Evolutionary conservation across 2,329 filamentous ascomycete genomes (phyloP).

Genomic region (Neopestalotiopsis sp.): DNA sequence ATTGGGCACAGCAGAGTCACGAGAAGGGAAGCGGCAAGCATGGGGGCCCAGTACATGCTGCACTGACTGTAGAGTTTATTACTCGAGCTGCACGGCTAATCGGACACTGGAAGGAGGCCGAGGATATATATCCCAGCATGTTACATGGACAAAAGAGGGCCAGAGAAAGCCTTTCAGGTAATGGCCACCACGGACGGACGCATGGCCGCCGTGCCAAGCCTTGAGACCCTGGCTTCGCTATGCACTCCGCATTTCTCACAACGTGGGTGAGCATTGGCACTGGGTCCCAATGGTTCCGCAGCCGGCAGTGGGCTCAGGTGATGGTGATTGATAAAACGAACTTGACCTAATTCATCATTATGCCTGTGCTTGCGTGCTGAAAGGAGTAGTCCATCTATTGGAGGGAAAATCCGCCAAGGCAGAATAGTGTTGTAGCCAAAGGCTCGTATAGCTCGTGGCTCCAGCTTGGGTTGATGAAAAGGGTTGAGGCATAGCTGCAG

Average conservation of each 20-base stretch:
- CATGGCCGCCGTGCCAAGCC: conserved; percentile 5
- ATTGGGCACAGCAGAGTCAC: neutral
- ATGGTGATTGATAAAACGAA: neutral
- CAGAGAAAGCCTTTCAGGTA: neutral
- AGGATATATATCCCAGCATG: neutral
- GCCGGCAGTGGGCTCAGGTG: conserved; percentile 7
- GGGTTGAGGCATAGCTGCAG: neutral
- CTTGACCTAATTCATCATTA: conserved; percentile 1
- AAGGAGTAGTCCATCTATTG: conserved; percentile 4
- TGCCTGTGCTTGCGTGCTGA: neutral
- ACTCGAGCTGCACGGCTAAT: neutral
- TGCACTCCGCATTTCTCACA: conserved; percentile 14
- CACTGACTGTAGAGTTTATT: neutral
- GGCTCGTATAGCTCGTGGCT: neutral
- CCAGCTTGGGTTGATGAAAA: neutral
- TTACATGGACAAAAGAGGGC: too few species aligned
- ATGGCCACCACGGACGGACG: conserved; percentile 2
- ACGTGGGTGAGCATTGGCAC: neutral
- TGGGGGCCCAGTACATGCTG: neutral
- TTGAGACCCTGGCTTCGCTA: conserved; percentile 3
- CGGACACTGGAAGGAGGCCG: neutral
- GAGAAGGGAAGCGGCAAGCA: neutral
- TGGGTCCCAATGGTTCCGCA: neutral
- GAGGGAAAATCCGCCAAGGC: conserved; percentile 12
- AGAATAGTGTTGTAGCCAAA: conserved; percentile 5